Evolutionary conservation across 2,329 filamentous ascomycete genomes (phyloP).

Genomic region (Calonectria leucothoes): DNA sequence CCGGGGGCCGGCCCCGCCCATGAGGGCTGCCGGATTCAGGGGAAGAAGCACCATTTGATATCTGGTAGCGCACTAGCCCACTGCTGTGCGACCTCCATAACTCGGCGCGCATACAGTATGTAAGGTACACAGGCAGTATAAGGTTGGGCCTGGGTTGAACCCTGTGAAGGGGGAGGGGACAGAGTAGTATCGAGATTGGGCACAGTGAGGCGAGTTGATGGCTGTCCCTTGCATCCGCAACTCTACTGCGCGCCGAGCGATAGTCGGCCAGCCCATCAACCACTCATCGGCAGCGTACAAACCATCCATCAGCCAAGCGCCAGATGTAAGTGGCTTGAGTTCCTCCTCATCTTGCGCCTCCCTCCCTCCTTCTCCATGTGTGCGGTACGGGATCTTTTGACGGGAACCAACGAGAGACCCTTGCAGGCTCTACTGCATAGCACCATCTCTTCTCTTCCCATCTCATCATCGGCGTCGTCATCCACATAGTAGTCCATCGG

Average conservation of each 20-base stretch:
- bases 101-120: not conserved
- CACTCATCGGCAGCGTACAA: constrained; percentile 9
- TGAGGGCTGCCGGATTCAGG: constrained; percentile 35
- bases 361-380: not conserved
- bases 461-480: constrained; percentile 26
- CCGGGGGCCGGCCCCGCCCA: constrained; percentile 5
- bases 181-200: constrained; percentile 39
- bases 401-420: not conserved
- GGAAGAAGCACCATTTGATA: constrained; percentile 25
- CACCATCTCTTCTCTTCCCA: not conserved
- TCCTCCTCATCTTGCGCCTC: not conserved
- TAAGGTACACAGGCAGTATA: not conserved
- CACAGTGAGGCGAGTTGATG: constrained; percentile 13
- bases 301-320: constrained; percentile 3
- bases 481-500: constrained; percentile 18
- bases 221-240: constrained; percentile 26
- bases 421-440: not conserved
- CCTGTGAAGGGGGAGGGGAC: constrained; percentile 16
- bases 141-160: constrained; percentile 25
- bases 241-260: too few relatives aligned
- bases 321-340: not conserved
- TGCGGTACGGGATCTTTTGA: not conserved
- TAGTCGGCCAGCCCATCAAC: constrained; percentile 4
- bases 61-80: constrained; percentile 14
- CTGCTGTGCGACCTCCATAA: not conserved